Evolutionary conservation across 352 stramenopile genomes (phyloP).

Genomic region (Phytophthora megakarya): DNA sequence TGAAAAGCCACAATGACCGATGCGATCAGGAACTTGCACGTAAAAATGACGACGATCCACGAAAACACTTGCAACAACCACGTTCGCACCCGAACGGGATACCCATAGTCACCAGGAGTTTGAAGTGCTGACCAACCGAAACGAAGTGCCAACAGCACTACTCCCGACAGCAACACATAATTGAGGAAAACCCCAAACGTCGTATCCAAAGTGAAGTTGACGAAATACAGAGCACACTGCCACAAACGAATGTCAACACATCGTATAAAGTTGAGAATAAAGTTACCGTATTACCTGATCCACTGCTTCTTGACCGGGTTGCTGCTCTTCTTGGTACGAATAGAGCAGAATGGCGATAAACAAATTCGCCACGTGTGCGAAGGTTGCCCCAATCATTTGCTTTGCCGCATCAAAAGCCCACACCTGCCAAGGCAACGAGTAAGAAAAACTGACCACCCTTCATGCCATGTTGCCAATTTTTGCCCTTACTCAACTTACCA

Average conservation of each 20-base stretch:
- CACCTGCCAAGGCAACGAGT: constrained; percentile 30
- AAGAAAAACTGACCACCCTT: constrained; percentile 8
- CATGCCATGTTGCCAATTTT: constrained; percentile 18
- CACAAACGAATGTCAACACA: not conserved
- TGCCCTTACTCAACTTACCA: constrained; percentile 36
- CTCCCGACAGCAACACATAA: constrained; percentile 70
- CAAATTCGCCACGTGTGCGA: constrained; percentile 85
- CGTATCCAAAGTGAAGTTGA: constrained; percentile 90
- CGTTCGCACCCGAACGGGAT: constrained; percentile 58
- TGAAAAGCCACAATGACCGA: constrained; percentile 74
- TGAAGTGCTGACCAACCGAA: constrained; percentile 65
- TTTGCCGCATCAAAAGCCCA: constrained; percentile 89
- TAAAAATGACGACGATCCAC: constrained; percentile 85
- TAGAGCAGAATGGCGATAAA: constrained; percentile 89
- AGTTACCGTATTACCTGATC: constrained; percentile 51
- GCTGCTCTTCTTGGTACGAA: constrained; percentile 53
- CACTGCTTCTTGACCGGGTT: constrained; percentile 37
- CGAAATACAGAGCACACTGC: constrained; percentile 89
- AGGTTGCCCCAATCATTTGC: constrained; percentile 84
- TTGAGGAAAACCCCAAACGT: constrained; percentile 86
- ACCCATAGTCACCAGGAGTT: constrained; percentile 82
- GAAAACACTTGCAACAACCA: constrained; percentile 80
- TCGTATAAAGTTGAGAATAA: constrained; percentile 2
- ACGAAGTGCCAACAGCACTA: constrained; percentile 57
- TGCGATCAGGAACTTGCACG: constrained; percentile 81